Conservation (phyloP, 352 stramenopile species). For the Phytophthora colocasiae region DNA sequence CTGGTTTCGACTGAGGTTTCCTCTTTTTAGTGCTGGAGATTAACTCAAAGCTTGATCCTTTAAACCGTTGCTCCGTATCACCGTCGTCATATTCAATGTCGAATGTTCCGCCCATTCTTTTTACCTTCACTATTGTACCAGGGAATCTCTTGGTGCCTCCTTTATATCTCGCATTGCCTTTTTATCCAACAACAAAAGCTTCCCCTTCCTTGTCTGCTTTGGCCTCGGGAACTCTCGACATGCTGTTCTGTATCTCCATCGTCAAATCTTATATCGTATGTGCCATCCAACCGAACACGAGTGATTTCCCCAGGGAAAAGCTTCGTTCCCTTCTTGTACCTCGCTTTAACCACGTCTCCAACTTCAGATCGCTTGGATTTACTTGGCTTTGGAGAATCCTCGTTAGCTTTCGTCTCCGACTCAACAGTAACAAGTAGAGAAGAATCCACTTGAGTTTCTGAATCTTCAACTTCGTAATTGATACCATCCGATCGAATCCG, state of each 20-base stretch:
- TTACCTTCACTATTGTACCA: constrained; percentile 51
- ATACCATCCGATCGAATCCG: constrained; percentile 58
- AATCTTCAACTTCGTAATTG: constrained; percentile 51
- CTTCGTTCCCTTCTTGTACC: constrained; percentile 53
- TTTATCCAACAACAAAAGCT: constrained; percentile 42
- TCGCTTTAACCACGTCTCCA: constrained; percentile 37
- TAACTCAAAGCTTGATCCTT: constrained; percentile 23
- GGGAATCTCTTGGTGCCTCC: constrained; percentile 43
- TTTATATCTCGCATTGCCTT: constrained; percentile 51
- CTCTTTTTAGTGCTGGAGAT: constrained; percentile 7
- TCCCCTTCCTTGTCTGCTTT: too few species aligned
- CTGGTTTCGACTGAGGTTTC: constrained; percentile 27
- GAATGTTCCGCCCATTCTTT: constrained; percentile 57
- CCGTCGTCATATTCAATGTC: constrained; percentile 74
- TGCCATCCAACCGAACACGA: constrained; percentile 53
- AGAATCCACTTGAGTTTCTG: constrained; percentile 30
- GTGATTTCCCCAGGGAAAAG: constrained; percentile 61
- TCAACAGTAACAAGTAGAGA: constrained; percentile 14
- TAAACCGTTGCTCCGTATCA: constrained; percentile 43
- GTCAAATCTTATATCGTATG: constrained; percentile 76
- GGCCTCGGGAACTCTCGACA: constrained; percentile 1
- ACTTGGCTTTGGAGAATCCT: constrained; percentile 8
- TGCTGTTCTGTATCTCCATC: constrained; percentile 62
- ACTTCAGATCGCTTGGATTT: constrained; percentile 28
- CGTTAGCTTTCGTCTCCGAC: constrained; percentile 6